Percentiles rank a stretch among this genome's conserved stretches.
Conservation (phyloP, 805 yeast genomes). For the Diddensiella transvaalensis region DNA sequence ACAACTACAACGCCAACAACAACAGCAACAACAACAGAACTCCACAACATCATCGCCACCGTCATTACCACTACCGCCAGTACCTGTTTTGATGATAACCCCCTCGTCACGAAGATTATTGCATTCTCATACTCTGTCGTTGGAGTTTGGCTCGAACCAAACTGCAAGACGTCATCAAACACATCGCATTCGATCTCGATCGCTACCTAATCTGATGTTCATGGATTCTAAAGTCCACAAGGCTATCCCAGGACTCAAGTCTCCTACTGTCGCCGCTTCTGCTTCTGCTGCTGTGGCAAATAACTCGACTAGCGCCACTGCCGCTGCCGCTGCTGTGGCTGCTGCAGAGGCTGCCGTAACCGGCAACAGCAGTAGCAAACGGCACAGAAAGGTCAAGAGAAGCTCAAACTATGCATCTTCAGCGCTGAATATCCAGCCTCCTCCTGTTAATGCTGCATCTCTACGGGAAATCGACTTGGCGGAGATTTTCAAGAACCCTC, state of each 20-base stretch:
- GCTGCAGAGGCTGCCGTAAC: not conserved
- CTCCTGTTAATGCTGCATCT: conserved; percentile 80
- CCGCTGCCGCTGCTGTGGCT: conserved; percentile 13
- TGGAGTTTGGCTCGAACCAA: not conserved
- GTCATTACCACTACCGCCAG: not conserved
- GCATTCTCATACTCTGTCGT: not conserved
- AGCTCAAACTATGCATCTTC: not conserved
- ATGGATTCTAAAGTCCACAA: conserved; percentile 14
- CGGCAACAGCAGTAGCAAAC: not conserved
- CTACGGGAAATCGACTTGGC: conserved; percentile 82
- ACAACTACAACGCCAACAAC: not conserved
- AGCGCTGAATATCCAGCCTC: conserved; percentile 31
- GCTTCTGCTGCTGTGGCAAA: not conserved
- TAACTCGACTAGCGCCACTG: not conserved
- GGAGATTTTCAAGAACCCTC: conserved; percentile 87
- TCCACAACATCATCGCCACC: not conserved
- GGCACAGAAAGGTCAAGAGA: not conserved
- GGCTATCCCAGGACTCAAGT: not conserved
- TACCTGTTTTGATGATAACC: not conserved
- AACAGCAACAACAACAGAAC: not conserved
- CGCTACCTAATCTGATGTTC: conserved; percentile 21
- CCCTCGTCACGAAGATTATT: not conserved
- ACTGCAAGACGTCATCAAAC: conserved; percentile 6
- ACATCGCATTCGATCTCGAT: conserved; percentile 22
- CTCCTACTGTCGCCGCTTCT: conserved; percentile 7